These are phyloP conservation scores for Colletotrichum tamarilloi DNA, from an alignment of 2,329 filamentous ascomycete species.

Conservation along the genomic window DNA sequence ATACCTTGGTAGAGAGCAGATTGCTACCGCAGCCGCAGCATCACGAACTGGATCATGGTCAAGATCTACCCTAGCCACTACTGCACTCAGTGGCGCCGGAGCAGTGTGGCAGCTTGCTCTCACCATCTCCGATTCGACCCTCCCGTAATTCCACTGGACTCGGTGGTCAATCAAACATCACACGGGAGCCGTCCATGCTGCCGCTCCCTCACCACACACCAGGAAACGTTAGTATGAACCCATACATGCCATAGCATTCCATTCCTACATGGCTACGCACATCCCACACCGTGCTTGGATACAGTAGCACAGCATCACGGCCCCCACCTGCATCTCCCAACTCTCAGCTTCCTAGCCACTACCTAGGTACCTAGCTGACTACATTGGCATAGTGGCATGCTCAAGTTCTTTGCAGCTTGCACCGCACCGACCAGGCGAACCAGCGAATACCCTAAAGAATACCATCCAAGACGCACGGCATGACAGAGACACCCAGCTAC, in stretches of 20 bases:
- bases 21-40: background rate
- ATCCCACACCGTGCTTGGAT: background rate
- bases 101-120: background rate
- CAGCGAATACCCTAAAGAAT: background rate
- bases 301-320: background rate
- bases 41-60: background rate
- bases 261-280: background rate
- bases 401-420: slow-evolving; percentile 1
- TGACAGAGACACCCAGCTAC: background rate
- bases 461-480: background rate
- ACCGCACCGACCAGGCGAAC: slow-evolving; percentile 11
- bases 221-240: background rate
- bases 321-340: background rate
- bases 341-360: background rate
- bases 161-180: background rate
- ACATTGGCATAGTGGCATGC: background rate
- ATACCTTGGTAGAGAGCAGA: background rate
- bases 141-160: background rate
- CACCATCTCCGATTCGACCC: background rate
- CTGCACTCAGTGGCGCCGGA: background rate
- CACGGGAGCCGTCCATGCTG: background rate
- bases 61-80: background rate
- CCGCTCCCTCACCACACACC: background rate
- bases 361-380: no score
- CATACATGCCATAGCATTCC: background rate